Percentiles rank a stretch among this genome's conserved stretches.
Evolutionary conservation across 1,284 basidiomycete species (phyloP).

Genomic region (Rugosomyces carneus): DNA sequence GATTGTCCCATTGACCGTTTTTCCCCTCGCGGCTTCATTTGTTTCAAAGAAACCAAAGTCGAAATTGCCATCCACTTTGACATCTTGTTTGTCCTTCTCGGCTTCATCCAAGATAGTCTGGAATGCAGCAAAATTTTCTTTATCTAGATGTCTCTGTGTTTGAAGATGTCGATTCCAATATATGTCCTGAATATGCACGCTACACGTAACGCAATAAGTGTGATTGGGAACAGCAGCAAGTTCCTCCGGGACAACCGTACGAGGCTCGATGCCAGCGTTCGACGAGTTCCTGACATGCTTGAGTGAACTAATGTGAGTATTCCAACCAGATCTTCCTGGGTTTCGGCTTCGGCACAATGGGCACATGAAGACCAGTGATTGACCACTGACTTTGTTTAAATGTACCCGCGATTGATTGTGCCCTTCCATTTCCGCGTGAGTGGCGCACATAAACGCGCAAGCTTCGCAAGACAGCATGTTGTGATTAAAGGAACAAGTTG

Average conservation of each 20-base stretch:
- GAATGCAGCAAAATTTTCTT: slow-evolving; percentile 30
- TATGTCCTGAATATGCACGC: slow-evolving; percentile 22
- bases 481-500: slow-evolving; percentile 10
- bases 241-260: slow-evolving; percentile 25
- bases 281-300: slow-evolving; percentile 7
- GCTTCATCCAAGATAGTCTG: slow-evolving; percentile 35
- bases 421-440: slow-evolving; percentile 11
- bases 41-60: slow-evolving; percentile 38
- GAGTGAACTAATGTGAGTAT: slow-evolving; percentile 3
- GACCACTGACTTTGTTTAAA: slow-evolving; percentile 12
- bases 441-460: slow-evolving; percentile 15
- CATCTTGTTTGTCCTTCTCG: slow-evolving; percentile 38
- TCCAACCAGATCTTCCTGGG: slow-evolving; percentile 8
- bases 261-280: slow-evolving; percentile 2
- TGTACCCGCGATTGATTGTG: slow-evolving; percentile 11
- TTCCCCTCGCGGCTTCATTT: slow-evolving; percentile 17
- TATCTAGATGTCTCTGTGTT: slow-evolving; percentile 26
- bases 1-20: slow-evolving; percentile 6
- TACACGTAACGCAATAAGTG: slow-evolving; percentile 36
- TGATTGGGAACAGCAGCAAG: slow-evolving; percentile 21
- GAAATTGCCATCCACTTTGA: slow-evolving; percentile 29
- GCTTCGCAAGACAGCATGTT: slow-evolving; percentile 16
- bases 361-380: slow-evolving; percentile 9
- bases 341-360: slow-evolving; percentile 8
- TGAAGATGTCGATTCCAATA: slow-evolving; percentile 30